Base-by-base conservation (phyloP, 1,284 basidiomycete genomes). In the Boletus mariae region DNA sequence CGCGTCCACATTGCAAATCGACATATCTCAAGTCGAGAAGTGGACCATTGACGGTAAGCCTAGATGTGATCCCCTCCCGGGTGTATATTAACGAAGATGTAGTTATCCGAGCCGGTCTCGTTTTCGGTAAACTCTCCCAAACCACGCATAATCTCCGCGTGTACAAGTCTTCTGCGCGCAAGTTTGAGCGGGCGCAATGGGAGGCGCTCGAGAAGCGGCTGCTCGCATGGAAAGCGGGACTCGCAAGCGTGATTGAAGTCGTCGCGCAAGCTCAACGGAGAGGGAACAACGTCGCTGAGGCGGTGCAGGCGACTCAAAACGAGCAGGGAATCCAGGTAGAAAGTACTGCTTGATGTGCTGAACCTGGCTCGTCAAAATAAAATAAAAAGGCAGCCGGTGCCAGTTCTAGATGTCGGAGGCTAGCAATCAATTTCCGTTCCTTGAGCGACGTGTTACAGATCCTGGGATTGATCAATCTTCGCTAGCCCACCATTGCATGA, bases 21-120 rank as follows among this genome's bases (percentile, higher is more conserved):
- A 85, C 37, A 63, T 73, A 25, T 74, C 78, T 29, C 79, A 92
- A 54, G 92, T 97, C 28, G 94, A 97, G 70, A 85, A 83, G 64
- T 96, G 92, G 92, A 86, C 89, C 47, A 96, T 96, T 62, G 93
- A 96, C 71, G 89, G 93, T 94, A 54, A 56, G 45, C 26, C 44
- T 45, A 47, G 20, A 52, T 47, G 10, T 28, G 35, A 46, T 25
- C 26, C 34, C 12, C 11, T 32, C 9, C 20, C 0, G 4, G 4
- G 8, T 20, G 3, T 15, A 2, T 7, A 28, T 41, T 53, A 29
- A 57, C 34, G 12, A 23, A 20, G 40, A 23, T 53, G n/a, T 58
- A 95, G 94, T 90, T 52, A 94, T 97, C 66, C 90, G 92, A 58
- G 82, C 85, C 5, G 85, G 88, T 47, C 81, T 97, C 42, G 70